Evolutionary conservation across 1,284 basidiomycete species (phyloP).

Genomic region (Cutaneotrichosporon cyanovorans): DNA sequence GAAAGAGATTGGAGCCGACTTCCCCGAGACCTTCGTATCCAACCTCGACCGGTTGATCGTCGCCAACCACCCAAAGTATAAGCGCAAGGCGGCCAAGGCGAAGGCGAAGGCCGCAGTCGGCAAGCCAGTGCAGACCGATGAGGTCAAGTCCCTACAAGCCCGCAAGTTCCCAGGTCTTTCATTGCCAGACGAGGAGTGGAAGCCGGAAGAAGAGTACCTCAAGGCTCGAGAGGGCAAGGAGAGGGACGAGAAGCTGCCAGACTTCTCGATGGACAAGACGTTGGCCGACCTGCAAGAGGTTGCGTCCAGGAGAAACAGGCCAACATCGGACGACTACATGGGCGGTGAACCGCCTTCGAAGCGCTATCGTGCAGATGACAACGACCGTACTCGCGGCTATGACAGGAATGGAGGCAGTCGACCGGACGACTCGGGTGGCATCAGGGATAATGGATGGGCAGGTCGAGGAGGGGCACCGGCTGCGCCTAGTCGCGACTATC

Average conservation of each 20-base stretch:
- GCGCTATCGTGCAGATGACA: conserved; percentile 48
- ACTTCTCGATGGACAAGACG: conserved; percentile 63
- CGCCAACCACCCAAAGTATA: conserved; percentile 92
- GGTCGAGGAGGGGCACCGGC: conserved; percentile 12
- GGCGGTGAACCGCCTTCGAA: conserved; percentile 51
- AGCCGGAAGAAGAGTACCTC: conserved; percentile 48
- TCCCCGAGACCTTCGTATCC: conserved; percentile 81
- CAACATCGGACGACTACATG: conserved; percentile 49
- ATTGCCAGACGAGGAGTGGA: conserved; percentile 65
- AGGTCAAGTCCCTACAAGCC: conserved; percentile 65
- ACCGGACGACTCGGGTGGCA: conserved; percentile 21
- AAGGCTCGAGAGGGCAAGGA: conserved; percentile 47
- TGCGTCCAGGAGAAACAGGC: conserved; percentile 51
- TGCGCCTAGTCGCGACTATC: background rate
- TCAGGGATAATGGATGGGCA: conserved; percentile 24
- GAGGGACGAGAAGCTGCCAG: conserved; percentile 50
- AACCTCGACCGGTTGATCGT: conserved; percentile 91
- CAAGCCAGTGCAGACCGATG: conserved; percentile 28
- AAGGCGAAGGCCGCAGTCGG: conserved; percentile 30
- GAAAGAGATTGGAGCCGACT: conserved; percentile 70
- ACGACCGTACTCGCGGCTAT: conserved; percentile 35
- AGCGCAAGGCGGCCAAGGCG: conserved; percentile 57
- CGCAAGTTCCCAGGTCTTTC: conserved; percentile 87
- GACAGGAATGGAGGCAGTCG: conserved; percentile 38
- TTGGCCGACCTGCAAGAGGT: conserved; percentile 67